Evolutionary conservation across 192 early-diverging fungal genomes (phyloP), one percentile per base, ranked within the genome.

Genomic region (Linnemannia exigua): DNA sequence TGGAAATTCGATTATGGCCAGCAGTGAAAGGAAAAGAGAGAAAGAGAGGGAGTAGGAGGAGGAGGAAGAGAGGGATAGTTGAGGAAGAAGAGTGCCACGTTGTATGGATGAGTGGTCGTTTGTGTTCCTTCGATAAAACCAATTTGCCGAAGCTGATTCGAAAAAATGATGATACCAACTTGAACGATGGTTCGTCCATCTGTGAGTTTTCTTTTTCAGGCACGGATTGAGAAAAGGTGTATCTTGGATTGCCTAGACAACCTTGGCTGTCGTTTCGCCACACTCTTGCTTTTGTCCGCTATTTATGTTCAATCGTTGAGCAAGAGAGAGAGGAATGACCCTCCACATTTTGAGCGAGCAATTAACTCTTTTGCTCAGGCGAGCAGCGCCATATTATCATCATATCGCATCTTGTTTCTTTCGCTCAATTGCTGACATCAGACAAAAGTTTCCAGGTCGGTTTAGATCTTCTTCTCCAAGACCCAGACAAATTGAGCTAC

Each of bases 61-160:
- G 22, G 22, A 54, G 8, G 6, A 9, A n/a, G n/a, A 11, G 7
- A 25, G 25, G 5, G 22, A 54, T 6, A n/a, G 25, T 9, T 54
- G 52, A 25, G 52, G 52, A 25, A 54, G 52, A 63, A 63, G 58
- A 31, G 28, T 63, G 70, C 70, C 70, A 71, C 70, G 70, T 71
- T 71, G 38, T 71, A 22, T 46, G 22, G n/a, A n/a, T 15, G 67
- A 41, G 67, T n/a, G 20, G 36, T 69, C 28, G 70, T 25, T 46
- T 6, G 41, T 44, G 41, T 46, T 69, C 28, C 15, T 63, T 63
- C 58, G 58, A 63, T 8, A 63, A 63, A 63, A 63, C 58, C 25
- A 63, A 63, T 63, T 63, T 63, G 28, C 58, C 58, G 58, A 14
- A 63, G 41, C 41, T 9, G n/a, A 11, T 28, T n/a, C n/a, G 7